Conservation (phyloP, 2,329 filamentous ascomycete species). For the Talaromyces sp. region DNA sequence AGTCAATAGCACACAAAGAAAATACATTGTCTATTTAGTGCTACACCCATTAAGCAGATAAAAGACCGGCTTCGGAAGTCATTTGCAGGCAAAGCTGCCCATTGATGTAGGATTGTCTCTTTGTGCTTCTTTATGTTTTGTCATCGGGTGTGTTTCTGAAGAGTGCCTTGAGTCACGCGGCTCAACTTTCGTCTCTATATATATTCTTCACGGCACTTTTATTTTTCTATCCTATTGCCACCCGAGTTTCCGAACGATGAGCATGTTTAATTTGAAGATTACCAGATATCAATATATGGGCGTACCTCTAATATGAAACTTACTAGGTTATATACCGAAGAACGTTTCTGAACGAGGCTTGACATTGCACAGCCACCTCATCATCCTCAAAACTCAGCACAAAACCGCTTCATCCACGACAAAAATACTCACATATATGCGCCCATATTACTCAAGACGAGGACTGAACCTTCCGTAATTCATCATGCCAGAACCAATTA, state of each 20-base stretch:
- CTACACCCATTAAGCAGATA: background rate
- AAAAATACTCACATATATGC: background rate
- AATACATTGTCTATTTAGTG: background rate
- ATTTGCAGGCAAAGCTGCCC: background rate
- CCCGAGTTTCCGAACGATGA: background rate
- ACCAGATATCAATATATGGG: background rate
- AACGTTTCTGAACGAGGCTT: background rate
- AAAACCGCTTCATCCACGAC: background rate
- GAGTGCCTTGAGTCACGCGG: background rate
- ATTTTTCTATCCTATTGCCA: background rate
- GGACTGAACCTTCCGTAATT: background rate
- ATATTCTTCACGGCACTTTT: background rate
- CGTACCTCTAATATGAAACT: background rate
- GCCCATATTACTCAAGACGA: background rate
- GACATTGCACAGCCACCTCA: background rate
- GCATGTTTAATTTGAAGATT: background rate
- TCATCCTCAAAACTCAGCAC: background rate
- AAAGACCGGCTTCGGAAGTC: background rate
- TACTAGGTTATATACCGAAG: background rate
- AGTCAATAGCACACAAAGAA: background rate
- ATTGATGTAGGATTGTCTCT: background rate
- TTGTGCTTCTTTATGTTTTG: background rate
- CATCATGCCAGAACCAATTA: slow-evolving; percentile 3
- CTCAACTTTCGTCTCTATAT: background rate
- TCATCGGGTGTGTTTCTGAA: background rate